These are phyloP conservation scores for Cymbopogon flexuosus DNA, from an alignment of 202 grass and related monocot species.

Conservation along the genomic window DNA sequence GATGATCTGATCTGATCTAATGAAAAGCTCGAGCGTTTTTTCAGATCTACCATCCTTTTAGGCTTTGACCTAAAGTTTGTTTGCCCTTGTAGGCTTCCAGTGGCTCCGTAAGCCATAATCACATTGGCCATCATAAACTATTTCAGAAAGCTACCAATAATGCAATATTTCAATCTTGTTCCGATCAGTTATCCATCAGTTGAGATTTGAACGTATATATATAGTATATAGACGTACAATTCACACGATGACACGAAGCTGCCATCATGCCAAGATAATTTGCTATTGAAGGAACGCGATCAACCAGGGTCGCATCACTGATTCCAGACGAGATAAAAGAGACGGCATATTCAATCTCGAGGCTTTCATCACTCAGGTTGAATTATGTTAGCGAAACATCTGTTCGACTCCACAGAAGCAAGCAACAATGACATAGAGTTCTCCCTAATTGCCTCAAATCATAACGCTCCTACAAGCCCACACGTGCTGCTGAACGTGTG, in stretches of 20 bases:
- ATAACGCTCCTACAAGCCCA: slow-evolving; percentile 44
- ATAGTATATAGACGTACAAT: neutral
- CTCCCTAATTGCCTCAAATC: slow-evolving; percentile 37
- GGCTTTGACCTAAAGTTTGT: neutral
- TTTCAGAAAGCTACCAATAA: neutral
- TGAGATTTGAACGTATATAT: neutral
- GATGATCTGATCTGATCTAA: neutral
- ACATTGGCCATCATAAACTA: neutral
- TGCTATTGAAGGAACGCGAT: neutral
- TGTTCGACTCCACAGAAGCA: slow-evolving; percentile 44
- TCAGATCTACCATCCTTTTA: neutral
- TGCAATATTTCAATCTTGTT: neutral
- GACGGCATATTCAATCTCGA: slow-evolving; percentile 28
- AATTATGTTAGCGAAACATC: slow-evolving; percentile 59
- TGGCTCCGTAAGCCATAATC: neutral
- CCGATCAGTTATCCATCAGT: neutral
- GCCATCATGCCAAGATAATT: neutral
- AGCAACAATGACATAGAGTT: slow-evolving; percentile 34
- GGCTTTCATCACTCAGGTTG: slow-evolving; percentile 41
- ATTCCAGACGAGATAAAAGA: neutral
- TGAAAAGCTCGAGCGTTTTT: neutral
- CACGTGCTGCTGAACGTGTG: slow-evolving; percentile 19
- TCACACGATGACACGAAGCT: neutral
- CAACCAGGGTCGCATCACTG: neutral
- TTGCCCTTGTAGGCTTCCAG: neutral